Percentiles rank a stretch among this genome's conserved stretches.
These are phyloP conservation scores for Aspergillus asperescens DNA, from an alignment of 495 filamentous ascomycete genomes.

Conservation along the genomic window DNA sequence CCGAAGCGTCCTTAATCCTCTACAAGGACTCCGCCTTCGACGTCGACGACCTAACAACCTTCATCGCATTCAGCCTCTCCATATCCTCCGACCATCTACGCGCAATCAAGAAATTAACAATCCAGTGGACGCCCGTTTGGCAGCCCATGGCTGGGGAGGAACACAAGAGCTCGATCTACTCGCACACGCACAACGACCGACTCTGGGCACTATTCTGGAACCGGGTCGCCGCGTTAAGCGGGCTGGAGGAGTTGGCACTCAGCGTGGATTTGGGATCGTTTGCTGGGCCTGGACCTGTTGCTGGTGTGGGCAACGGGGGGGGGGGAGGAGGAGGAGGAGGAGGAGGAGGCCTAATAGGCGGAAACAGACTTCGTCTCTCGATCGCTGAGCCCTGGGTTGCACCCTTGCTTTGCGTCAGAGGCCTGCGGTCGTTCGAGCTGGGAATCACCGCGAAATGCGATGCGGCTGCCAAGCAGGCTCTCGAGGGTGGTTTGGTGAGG, in stretches of 20 bases:
- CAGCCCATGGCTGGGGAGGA: conserved; percentile 31
- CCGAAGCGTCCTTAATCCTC: conserved; percentile 31
- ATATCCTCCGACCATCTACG: conserved; percentile 16
- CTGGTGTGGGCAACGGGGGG: not conserved
- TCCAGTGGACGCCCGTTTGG: conserved; percentile 41
- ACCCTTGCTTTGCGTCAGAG: conserved; percentile 31
- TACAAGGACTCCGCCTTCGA: conserved; percentile 33
- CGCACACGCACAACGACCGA: conserved; percentile 38
- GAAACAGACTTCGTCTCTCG: conserved; percentile 23
- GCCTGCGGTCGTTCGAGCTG: conserved; percentile 32
- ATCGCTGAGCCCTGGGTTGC: conserved; percentile 30
- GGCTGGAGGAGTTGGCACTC: conserved; percentile 23
- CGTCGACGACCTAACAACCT: conserved; percentile 40
- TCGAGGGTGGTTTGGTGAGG: conserved; percentile 26
- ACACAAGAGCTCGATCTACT: conserved; percentile 34
- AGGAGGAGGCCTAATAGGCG: conserved; percentile 14
- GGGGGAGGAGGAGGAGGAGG: not conserved
- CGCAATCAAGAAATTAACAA: conserved; percentile 23
- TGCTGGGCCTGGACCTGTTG: conserved; percentile 11
- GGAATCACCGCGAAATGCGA: conserved; percentile 39
- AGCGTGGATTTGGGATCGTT: conserved; percentile 36
- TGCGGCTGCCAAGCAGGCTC: conserved; percentile 21
- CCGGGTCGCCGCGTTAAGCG: conserved; percentile 18
- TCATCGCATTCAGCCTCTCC: conserved; percentile 31
- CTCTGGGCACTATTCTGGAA: conserved; percentile 38